Evolutionary conservation across 176 grass and related monocot genomes (phyloP).

Genomic region (Paspalum vaginatum): DNA sequence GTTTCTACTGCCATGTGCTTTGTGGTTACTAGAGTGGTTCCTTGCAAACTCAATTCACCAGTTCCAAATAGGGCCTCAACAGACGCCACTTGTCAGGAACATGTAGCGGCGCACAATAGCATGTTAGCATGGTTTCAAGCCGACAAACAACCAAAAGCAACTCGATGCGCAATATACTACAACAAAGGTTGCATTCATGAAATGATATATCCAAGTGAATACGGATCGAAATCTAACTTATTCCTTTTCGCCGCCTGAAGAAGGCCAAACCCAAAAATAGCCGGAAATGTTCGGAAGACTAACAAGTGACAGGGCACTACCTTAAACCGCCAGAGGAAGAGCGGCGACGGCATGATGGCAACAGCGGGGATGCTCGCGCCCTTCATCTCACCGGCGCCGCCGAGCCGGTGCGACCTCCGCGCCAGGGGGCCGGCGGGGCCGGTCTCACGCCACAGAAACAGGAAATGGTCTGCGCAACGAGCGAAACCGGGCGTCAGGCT

Average conservation of each 20-base stretch:
- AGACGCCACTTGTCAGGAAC: not conserved
- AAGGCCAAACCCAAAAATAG: not conserved
- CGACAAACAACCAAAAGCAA: not conserved
- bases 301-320: slow-evolving; percentile 26
- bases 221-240: not conserved
- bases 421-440: slow-evolving; percentile 5
- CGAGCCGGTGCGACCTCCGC: slow-evolving; percentile 23
- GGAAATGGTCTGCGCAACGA: no score
- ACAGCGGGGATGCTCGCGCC: slow-evolving; percentile 54
- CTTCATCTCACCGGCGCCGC: slow-evolving; percentile 68
- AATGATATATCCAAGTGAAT: not conserved
- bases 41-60: not conserved
- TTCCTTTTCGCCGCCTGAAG: not conserved
- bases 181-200: not conserved
- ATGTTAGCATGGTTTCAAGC: not conserved
- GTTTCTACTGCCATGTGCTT: not conserved
- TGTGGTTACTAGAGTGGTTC: not conserved
- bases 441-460: no score
- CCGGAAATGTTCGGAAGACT: not conserved
- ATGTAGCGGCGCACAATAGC: not conserved
- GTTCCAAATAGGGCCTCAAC: not conserved
- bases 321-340: slow-evolving; percentile 94
- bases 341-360: slow-evolving; percentile 78
- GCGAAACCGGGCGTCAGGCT: no score
- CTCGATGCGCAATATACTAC: not conserved